These are phyloP conservation scores for Microbotryum scabiosae DNA, from an alignment of 1,284 basidiomycete species.

Conservation along the genomic window DNA sequence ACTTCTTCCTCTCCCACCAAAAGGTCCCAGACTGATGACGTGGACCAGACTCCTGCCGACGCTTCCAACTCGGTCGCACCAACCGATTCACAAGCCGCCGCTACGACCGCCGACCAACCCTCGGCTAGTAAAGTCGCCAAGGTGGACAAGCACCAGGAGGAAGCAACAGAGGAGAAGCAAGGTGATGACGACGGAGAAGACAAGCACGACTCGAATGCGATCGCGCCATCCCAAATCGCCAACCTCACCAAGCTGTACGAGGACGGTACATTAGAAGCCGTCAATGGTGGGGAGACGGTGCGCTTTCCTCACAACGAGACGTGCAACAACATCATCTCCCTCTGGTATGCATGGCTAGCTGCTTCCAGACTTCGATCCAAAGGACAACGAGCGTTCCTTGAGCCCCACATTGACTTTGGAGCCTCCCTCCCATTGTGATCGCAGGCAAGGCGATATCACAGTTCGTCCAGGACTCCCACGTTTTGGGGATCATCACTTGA, in stretches of 20 bases:
- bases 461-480: background rate
- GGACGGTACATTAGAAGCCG: background rate
- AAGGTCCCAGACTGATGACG: too few species aligned
- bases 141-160: too few species aligned
- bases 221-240: background rate
- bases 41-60: too few species aligned
- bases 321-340: conserved; percentile 25
- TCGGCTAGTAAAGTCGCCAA: too few species aligned
- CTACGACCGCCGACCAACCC: too few species aligned
- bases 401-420: background rate
- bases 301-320: conserved; percentile 2
- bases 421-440: background rate
- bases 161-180: too few species aligned
- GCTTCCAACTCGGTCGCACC: too few species aligned
- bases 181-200: too few species aligned
- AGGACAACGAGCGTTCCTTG: background rate
- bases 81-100: too few species aligned
- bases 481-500: background rate
- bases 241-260: conserved; percentile 7
- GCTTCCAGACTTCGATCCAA: background rate
- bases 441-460: conserved; percentile 70
- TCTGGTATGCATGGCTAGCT: conserved; percentile 22
- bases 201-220: background rate
- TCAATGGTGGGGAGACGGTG: background rate
- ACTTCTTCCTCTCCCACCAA: too few species aligned